These are phyloP conservation scores for Aspergillus olivimuriae DNA, from an alignment of 495 filamentous ascomycete genomes.

Conservation along the genomic window DNA sequence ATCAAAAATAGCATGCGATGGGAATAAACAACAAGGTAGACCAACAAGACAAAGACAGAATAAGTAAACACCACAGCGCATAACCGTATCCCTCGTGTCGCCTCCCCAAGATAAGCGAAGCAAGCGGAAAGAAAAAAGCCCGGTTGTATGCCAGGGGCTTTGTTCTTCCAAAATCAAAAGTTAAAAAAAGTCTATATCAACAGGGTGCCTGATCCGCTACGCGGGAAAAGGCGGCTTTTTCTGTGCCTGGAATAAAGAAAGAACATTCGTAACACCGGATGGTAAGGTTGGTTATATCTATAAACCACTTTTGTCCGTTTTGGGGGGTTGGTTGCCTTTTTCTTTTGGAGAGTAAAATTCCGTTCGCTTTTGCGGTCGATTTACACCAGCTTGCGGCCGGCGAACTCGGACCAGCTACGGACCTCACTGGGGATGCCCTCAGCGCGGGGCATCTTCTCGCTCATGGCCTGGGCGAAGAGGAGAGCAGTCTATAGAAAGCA, in stretches of 20 bases:
- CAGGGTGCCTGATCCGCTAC: constrained; percentile 21
- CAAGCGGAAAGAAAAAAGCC: too few species aligned
- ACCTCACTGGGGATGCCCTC: constrained; percentile 86
- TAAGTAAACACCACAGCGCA: constrained; percentile 13
- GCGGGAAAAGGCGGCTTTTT: constrained; percentile 19
- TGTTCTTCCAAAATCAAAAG: too few species aligned
- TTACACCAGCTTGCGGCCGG: constrained; percentile 86
- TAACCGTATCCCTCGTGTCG: constrained; percentile 15
- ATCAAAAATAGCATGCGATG: too few species aligned
- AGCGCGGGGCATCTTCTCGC: constrained; percentile 78
- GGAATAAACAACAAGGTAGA: constrained; percentile 8
- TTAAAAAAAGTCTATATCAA: constrained; percentile 32
- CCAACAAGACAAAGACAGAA: constrained; percentile 11
- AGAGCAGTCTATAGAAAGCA: constrained; percentile 68
- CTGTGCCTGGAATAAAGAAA: constrained; percentile 13
- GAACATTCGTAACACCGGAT: constrained; percentile 10
- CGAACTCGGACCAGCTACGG: constrained; percentile 87
- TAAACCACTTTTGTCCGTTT: constrained; percentile 21
- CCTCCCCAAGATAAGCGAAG: constrained; percentile 6
- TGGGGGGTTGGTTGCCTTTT: constrained; percentile 12
- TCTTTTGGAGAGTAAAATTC: too few species aligned
- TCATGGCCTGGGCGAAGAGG: constrained; percentile 94
- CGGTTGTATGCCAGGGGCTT: constrained; percentile 15
- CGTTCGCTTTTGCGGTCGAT: too few species aligned
- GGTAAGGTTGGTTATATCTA: constrained; percentile 21